Base-by-base conservation (phyloP, 139 green algal genomes). In the Tetradesmus obliquus region DNA sequence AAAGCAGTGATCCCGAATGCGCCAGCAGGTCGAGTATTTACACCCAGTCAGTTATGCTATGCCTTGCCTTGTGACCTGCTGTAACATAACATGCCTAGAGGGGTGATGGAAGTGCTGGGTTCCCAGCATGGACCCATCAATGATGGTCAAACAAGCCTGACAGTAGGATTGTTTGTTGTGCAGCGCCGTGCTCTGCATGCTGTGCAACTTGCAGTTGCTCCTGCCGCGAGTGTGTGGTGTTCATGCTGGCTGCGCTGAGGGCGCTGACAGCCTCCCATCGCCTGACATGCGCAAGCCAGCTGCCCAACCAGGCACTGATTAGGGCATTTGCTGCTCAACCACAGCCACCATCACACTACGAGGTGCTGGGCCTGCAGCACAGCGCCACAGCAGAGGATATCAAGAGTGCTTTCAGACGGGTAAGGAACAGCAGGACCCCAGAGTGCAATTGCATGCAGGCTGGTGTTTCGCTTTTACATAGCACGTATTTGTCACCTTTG, bases 331-430 rank as follows among this genome's bases (percentile, higher is more conserved):
- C 4, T 32, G 57, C 57, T 57, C 3, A 19, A 3, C 79, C 45
- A n/a, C 45, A 58, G 7, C 9, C 10, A 3, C 17, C 62, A 89
- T 13, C 32, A 76, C 62, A 89, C 62, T 82, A 92, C 79, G 72
- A 92, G 54, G 83, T 94, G 55, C 87, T 94, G 19, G 87, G 92
- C 0, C 79, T 94, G 17, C 12, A 80, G 0, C 53, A 51, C 15
- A 85, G 54, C 57, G 93, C 92, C 0, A 7, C 66, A 20, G 53
- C 91, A 82, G 55, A 76, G 2, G 86, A 92, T 51, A 85, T 94
- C 82, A 95, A 95, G 87, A 62, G n/a, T 2, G 94, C 94, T 2
- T 94, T 95, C 71, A n/a, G 79, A 0, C 58, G 92, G 79, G 91
- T 84, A 60, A 57, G 79, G 13, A 8, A 62, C 54, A 57, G n/a